Percentiles rank a stretch among this genome's conserved stretches.
Conservation (phyloP, 345 rosid genomes). For the Euphorbia lathyris region DNA sequence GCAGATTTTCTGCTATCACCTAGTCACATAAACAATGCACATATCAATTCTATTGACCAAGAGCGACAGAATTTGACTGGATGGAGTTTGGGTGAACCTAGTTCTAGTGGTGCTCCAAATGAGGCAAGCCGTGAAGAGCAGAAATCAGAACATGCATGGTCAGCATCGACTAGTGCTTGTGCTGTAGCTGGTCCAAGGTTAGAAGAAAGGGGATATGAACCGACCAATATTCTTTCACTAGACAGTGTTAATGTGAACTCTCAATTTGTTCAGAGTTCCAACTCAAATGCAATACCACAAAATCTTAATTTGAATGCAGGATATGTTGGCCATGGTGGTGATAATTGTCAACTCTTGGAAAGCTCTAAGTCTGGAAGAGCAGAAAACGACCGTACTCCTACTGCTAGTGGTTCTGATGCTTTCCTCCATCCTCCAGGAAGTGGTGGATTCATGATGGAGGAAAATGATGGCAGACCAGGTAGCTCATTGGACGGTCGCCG, state of each 20-base stretch:
- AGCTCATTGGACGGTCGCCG: slow-evolving; percentile 54
- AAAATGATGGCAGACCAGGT: slow-evolving; percentile 40
- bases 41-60: slow-evolving; percentile 44
- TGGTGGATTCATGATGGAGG: slow-evolving; percentile 37
- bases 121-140: slow-evolving; percentile 40
- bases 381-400: slow-evolving; percentile 30
- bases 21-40: slow-evolving; percentile 31
- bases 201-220: slow-evolving; percentile 47
- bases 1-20: slow-evolving; percentile 50
- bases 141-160: slow-evolving; percentile 44
- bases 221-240: slow-evolving; percentile 25
- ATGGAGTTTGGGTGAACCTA: slow-evolving; percentile 51
- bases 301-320: slow-evolving; percentile 61
- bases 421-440: slow-evolving; percentile 40
- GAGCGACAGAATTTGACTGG: slow-evolving; percentile 46
- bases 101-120: slow-evolving; percentile 46
- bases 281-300: slow-evolving; percentile 30
- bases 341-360: slow-evolving; percentile 38
- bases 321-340: slow-evolving; percentile 44
- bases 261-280: slow-evolving; percentile 43
- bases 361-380: slow-evolving; percentile 41
- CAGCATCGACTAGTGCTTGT: slow-evolving; percentile 31
- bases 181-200: slow-evolving; percentile 32
- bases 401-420: slow-evolving; percentile 32
- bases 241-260: slow-evolving; percentile 37